Evolutionary conservation across 805 yeast species (phyloP).

Genomic region (Spathaspora arborariae): DNA sequence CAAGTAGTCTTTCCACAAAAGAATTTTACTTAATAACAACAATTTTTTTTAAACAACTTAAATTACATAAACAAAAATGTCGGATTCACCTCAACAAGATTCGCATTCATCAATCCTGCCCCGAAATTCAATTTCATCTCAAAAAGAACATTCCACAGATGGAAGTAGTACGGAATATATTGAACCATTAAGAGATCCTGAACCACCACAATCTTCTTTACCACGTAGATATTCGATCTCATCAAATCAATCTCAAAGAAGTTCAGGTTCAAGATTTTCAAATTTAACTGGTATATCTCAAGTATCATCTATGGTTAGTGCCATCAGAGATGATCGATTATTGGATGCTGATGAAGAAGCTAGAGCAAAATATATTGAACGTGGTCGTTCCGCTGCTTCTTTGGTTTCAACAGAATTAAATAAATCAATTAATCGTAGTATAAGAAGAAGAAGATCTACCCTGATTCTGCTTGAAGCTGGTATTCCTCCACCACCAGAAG

Average conservation of each 20-base stretch:
- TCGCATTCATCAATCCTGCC: neutral
- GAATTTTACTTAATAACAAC: too few species aligned
- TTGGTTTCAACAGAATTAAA: neutral
- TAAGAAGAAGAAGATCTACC: neutral
- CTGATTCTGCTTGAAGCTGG: neutral
- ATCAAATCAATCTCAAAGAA: neutral
- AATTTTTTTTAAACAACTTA: neutral
- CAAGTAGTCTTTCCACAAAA: too few species aligned
- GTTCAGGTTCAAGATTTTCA: neutral
- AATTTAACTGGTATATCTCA: neutral
- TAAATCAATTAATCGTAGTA: neutral
- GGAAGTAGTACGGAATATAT: neutral
- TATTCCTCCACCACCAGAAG: neutral
- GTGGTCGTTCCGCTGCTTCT: neutral
- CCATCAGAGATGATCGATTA: neutral
- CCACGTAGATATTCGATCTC: neutral
- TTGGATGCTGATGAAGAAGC: constrained; percentile 1
- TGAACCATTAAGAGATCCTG: neutral
- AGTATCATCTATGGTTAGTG: neutral
- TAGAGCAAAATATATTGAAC: neutral
- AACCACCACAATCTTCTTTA: neutral
- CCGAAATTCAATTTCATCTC: neutral
- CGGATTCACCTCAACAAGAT: neutral
- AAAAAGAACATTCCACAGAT: neutral
- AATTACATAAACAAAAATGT: neutral